phyloP scores from a whole-genome alignment of 169 alveolate species.

The Blepharisma undulans region DNA sequence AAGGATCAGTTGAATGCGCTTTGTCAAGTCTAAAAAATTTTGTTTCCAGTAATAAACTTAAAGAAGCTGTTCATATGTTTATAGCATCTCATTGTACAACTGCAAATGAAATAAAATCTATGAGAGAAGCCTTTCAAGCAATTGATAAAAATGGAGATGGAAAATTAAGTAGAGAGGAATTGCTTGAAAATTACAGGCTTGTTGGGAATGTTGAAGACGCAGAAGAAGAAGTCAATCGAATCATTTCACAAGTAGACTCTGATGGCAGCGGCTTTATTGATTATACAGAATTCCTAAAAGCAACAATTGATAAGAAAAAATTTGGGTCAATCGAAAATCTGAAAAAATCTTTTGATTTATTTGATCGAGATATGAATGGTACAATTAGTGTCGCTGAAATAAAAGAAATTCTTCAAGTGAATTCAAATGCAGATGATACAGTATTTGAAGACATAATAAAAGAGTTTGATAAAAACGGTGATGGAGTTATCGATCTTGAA shows the following conservation, averaged over 20 bases:
- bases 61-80: slow-evolving; percentile 24
- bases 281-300: slow-evolving; percentile 31
- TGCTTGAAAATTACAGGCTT: not conserved
- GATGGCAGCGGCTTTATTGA: slow-evolving; percentile 25
- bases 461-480: slow-evolving; percentile 34
- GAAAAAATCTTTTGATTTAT: slow-evolving; percentile 16
- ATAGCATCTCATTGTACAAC: not conserved
- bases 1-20: not conserved
- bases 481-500: slow-evolving; percentile 33
- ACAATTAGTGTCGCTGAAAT: slow-evolving; percentile 4
- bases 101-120: not conserved
- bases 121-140: not conserved
- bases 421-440: not conserved
- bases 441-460: slow-evolving; percentile 18
- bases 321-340: slow-evolving; percentile 13
- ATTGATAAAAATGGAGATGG: slow-evolving; percentile 31
- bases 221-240: not conserved
- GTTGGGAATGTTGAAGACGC: not conserved
- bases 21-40: not conserved
- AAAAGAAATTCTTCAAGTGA: not conserved
- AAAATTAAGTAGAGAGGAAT: slow-evolving; percentile 17
- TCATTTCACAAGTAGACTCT: slow-evolving; percentile 16
- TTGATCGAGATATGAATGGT: slow-evolving; percentile 36
- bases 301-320: not conserved
- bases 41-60: not conserved